These are phyloP conservation scores for Lunasporangiospora selenospora DNA, from an alignment of 192 early-diverging fungal species.

Conservation along the genomic window DNA sequence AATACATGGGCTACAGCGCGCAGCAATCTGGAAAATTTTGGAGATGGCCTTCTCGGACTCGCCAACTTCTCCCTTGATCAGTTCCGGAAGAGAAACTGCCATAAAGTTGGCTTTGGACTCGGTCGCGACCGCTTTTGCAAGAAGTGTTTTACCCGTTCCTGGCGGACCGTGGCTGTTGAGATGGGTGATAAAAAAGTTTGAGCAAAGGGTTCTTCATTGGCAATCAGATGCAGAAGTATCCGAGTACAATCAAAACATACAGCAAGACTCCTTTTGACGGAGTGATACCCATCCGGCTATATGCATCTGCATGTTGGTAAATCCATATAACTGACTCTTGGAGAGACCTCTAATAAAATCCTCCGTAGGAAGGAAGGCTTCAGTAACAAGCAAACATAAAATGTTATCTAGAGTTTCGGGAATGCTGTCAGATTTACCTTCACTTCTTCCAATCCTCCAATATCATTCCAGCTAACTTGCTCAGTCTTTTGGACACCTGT, in stretches of 20 bases:
- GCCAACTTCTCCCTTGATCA: slow-evolving; percentile 92
- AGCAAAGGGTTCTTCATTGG: not conserved
- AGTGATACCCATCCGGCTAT: slow-evolving; percentile 68
- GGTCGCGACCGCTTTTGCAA: slow-evolving; percentile 84
- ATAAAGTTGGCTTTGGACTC: slow-evolving; percentile 86
- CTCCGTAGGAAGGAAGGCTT: not conserved
- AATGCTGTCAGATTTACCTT: slow-evolving; percentile 59
- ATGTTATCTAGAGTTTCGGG: not conserved
- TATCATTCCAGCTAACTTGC: slow-evolving; percentile 72
- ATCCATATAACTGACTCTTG: slow-evolving; percentile 85
- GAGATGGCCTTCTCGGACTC: slow-evolving; percentile 94
- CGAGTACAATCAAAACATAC: slow-evolving; percentile 37
- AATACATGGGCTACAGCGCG: slow-evolving; percentile 74
- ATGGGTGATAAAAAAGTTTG: slow-evolving; percentile 3
- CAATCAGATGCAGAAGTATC: not conserved
- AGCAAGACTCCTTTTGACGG: slow-evolving; percentile 86
- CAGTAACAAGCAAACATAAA: slow-evolving; percentile 5
- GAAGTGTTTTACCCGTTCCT: slow-evolving; percentile 92
- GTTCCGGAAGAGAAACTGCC: slow-evolving; percentile 74
- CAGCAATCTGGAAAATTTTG: slow-evolving; percentile 73
- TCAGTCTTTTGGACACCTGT: slow-evolving; percentile 53
- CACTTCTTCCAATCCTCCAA: slow-evolving; percentile 77
- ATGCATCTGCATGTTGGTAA: slow-evolving; percentile 67
- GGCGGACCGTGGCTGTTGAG: slow-evolving; percentile 74
- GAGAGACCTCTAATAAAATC: slow-evolving; percentile 57